These are phyloP conservation scores for Lipomyces starkeyi DNA, from an alignment of 805 yeast species.

Conservation along the genomic window DNA sequence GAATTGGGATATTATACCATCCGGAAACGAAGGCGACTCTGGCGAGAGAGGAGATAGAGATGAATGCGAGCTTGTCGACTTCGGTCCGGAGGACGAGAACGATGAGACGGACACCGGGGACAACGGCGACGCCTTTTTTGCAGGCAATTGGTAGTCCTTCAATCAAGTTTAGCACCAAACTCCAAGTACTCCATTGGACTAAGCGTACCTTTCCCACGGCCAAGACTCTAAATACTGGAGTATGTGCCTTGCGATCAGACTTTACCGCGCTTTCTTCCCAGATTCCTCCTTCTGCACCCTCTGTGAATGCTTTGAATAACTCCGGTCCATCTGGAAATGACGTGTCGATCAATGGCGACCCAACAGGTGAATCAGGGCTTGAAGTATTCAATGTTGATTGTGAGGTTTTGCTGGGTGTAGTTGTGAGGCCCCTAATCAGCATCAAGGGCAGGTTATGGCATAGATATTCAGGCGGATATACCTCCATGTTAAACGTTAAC, in stretches of 20 bases:
- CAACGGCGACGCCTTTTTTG: conserved; percentile 31
- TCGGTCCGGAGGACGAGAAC: conserved; percentile 14
- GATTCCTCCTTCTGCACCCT: conserved; percentile 14
- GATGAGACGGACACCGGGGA: conserved; percentile 30
- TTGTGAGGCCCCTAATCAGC: conserved; percentile 33
- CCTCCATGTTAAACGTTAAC: conserved; percentile 26
- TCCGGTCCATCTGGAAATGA: conserved; percentile 26
- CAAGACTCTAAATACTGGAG: conserved; percentile 26
- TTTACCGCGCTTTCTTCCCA: conserved; percentile 32
- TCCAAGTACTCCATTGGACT: not conserved
- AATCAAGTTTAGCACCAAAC: not conserved
- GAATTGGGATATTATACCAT: conserved; percentile 51
- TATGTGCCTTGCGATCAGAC: conserved; percentile 9
- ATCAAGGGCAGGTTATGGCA: conserved; percentile 35
- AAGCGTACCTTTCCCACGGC: conserved; percentile 22
- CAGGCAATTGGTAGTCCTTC: conserved; percentile 28
- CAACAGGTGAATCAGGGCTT: conserved; percentile 3
- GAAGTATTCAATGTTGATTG: conserved; percentile 10
- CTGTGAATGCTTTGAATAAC: conserved; percentile 25
- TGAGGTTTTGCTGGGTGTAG: not conserved
- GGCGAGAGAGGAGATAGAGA: conserved; percentile 54
- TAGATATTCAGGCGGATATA: conserved; percentile 34
- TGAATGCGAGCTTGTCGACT: conserved; percentile 40
- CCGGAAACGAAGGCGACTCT: conserved; percentile 50
- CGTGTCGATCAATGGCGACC: conserved; percentile 10